Evolutionary conservation across 805 yeast genomes (phyloP).

Genomic region (Myxozyma vanderwaltii): DNA sequence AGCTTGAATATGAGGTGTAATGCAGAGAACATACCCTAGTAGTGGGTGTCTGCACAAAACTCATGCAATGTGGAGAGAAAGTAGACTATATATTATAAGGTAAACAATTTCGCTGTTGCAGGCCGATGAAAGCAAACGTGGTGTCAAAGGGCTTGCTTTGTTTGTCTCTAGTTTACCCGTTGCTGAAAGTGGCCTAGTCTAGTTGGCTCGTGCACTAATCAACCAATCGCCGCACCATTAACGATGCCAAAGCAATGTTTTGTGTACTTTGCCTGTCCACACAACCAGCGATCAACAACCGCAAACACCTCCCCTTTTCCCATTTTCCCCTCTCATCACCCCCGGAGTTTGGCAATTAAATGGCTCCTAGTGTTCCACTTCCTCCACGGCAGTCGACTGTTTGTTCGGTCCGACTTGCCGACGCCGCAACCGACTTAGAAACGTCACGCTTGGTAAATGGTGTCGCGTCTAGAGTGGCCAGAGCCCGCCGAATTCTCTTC

Average conservation of each 20-base stretch:
- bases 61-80: too few relatives aligned
- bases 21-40: too few relatives aligned
- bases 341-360: not conserved
- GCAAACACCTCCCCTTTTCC: too few relatives aligned
- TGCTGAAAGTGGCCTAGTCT: not conserved
- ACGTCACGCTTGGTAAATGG: not conserved
- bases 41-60: too few relatives aligned
- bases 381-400: conserved; percentile 5
- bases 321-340: not conserved
- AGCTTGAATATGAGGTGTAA: not conserved
- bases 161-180: not conserved
- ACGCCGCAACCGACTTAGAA: conserved; percentile 4
- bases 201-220: not conserved
- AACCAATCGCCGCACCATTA: conserved; percentile 5
- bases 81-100: too few relatives aligned
- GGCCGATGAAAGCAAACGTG: too few relatives aligned
- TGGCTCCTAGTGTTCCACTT: not conserved
- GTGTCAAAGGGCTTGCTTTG: too few relatives aligned
- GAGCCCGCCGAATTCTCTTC: conserved; percentile 24
- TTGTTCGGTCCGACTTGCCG: conserved; percentile 10
- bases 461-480: conserved; percentile 15
- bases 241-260: too few relatives aligned
- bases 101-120: too few relatives aligned
- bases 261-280: too few relatives aligned
- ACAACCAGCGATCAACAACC: not conserved